Percentiles rank a stretch among this genome's conserved stretches.
phyloP scores from a whole-genome alignment of 2,329 filamentous ascomycete genomes.

The Ceratocystis colombiana region DNA sequence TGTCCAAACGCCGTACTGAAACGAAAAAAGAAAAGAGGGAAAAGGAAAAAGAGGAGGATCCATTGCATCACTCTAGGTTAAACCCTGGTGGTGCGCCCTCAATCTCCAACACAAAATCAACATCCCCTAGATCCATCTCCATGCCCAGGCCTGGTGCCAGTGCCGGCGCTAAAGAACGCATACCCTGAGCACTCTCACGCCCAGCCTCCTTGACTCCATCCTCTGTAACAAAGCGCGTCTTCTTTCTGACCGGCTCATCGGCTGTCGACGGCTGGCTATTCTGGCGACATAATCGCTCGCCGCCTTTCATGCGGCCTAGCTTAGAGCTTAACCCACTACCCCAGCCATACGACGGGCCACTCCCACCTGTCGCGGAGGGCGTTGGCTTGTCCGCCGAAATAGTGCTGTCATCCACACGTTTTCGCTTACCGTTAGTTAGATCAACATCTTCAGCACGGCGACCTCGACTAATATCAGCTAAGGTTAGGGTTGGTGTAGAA shows the following conservation, averaged over 20 bases:
- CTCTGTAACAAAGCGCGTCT: conserved; percentile 69
- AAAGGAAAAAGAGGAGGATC: not conserved
- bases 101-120: conserved; percentile 25
- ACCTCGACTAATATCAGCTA: conserved; percentile 37
- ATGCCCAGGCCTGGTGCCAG: not conserved
- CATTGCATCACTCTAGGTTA: conserved; percentile 5
- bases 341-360: conserved; percentile 40
- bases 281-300: conserved; percentile 39
- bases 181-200: conserved; percentile 46
- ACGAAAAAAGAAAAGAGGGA: not conserved
- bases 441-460: conserved; percentile 40
- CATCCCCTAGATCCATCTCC: conserved; percentile 16
- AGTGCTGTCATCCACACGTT: conserved; percentile 43
- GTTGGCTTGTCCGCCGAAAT: conserved; percentile 38
- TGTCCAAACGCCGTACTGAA: not conserved
- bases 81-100: conserved; percentile 25
- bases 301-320: conserved; percentile 51
- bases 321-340: conserved; percentile 46
- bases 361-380: conserved; percentile 29
- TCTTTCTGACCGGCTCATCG: conserved; percentile 48
- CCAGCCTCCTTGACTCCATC: conserved; percentile 70
- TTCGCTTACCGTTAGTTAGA: conserved; percentile 52
- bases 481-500: conserved; percentile 34
- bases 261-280: conserved; percentile 31
- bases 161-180: conserved; percentile 39